Base-by-base conservation (phyloP, 495 filamentous ascomycete species). In the Bacidia rubella region DNA sequence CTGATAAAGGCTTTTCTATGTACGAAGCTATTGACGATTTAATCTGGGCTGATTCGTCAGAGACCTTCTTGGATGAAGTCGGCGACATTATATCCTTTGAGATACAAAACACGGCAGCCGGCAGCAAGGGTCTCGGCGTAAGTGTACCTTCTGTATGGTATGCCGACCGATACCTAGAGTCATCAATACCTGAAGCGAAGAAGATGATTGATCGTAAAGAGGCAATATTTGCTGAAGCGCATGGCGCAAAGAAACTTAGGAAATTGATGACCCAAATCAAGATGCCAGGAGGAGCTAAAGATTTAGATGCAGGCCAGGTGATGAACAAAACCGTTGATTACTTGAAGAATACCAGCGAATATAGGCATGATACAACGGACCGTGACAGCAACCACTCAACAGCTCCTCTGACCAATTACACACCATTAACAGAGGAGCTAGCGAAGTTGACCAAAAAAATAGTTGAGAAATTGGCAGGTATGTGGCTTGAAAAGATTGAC, bases 71-170 rank as follows among this genome's bases (percentile, higher is more conserved):
- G 21, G 72, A 74, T 42, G 61, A 72, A 24, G 64, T 84, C 45
- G 74, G 78, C 0, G 82, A 90, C n/a, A 74, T 95, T 12, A 55
- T 94, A 38, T 76, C 74, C 3, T 70, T 87, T 54, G 76, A 74
- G 44, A 57, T 87, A 4, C 68, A 70, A 22, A 70, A 71, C 23
- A 58, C 68, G 0, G 69, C 74, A 1, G 58, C 68, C 7, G 57
- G 60, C 12, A 67, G 67, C 25, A 70, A 74, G 11, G 68, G 71
- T 2, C 64, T 78, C 24, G 74, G 76, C 42, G 67, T 90, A 41
- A 77, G 82, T 12, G 75, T 90, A 19, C 86, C 87, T 26, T 67
- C 76, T 15, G 71, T 78, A 0, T 80, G 88, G 57, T 93, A 90
- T 59, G 74, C 81, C 7, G 88, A 94, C 63, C 75, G 87, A 32